Evolutionary conservation across 1,284 basidiomycete species (phyloP), one percentile per base, ranked within the genome.

Genomic region (Caloboletus firmus): DNA sequence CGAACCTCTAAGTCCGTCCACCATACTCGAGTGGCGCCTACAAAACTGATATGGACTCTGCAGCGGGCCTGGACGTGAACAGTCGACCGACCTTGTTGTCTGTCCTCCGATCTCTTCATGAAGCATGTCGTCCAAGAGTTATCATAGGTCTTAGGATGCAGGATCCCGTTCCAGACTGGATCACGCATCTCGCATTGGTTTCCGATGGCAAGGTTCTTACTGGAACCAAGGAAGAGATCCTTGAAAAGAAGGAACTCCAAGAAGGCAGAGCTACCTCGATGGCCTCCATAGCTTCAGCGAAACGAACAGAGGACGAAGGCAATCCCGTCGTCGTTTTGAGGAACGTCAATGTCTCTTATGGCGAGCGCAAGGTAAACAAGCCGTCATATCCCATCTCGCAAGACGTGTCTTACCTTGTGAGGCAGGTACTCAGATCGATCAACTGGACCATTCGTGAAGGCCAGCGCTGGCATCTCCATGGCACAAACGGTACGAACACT

Each of bases 391-490:
- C 30, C 28, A 26, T 32, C n/a, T 45, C 40, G 42, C 20, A 24
- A 47, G 24, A 15, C 53, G 12, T 41, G 22, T 15, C 54, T 57
- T 36, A 59, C 43, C n/a, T 7, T 3, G 20, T 9, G 4, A 42
- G 8, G 10, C 55, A 88, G 82, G 83, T 97, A 0, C 79, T 97
- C 7, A 79, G 82, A 59, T 73, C 85, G 47, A 82, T 96, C 52
- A 79, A 81, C 56, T 97, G 93, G 95, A 80, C 82, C 32, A 86
- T 97, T 56, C 76, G 77, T 4, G 79, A 83, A 58, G 92, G 92
- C 31, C 86, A 94, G 42, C 79, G 87, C 42, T 96, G 93, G 91
- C 90, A 95, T 63, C 81, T 98, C 10, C 82, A 87, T 64, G 94
- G 95, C 11, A 74, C 85, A 18, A 98, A 97, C 67, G 95, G 90